Percentiles rank a stretch among this genome's conserved stretches.
Evolutionary conservation across 2,329 filamentous ascomycete species (phyloP).

Genomic region (Cladosporium sp.): DNA sequence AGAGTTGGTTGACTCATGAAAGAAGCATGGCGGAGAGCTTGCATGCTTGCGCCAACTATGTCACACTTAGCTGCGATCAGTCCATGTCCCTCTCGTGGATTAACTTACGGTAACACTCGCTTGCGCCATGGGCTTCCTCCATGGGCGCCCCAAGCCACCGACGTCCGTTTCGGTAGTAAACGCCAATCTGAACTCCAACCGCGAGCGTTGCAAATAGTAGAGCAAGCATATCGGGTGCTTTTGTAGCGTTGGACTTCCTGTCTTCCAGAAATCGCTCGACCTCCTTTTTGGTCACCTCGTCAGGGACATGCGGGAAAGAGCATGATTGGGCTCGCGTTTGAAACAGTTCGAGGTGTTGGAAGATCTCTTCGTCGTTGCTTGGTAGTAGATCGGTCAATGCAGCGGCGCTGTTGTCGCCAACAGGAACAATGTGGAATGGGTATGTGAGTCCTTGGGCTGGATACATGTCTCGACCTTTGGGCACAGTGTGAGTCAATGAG

Average conservation of each 20-base stretch:
- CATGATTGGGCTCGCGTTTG: slow-evolving; percentile 40
- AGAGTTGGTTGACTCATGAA: slow-evolving; percentile 48
- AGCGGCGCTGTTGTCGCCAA: slow-evolving; percentile 19
- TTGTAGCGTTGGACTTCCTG: slow-evolving; percentile 37
- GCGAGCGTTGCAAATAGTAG: slow-evolving; percentile 46
- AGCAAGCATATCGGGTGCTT: slow-evolving; percentile 46
- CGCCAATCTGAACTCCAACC: slow-evolving; percentile 43
- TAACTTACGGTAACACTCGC: slow-evolving; percentile 44
- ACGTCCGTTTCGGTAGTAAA: slow-evolving; percentile 39
- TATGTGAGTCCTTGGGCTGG: slow-evolving; percentile 34
- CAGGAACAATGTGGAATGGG: slow-evolving; percentile 44
- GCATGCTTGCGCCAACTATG: slow-evolving; percentile 47
- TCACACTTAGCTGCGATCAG: slow-evolving; percentile 13
- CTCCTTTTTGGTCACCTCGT: slow-evolving; percentile 40
- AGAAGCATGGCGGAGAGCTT: slow-evolving; percentile 45
- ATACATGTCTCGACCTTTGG: slow-evolving; percentile 41
- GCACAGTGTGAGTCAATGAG: slow-evolving; percentile 42
- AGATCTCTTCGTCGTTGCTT: slow-evolving; percentile 36
- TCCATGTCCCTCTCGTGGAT: neutral
- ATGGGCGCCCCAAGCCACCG: slow-evolving; percentile 37
- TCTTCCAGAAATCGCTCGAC: slow-evolving; percentile 44
- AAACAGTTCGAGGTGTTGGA: slow-evolving; percentile 39
- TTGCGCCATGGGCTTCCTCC: slow-evolving; percentile 33
- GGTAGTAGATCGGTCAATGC: slow-evolving; percentile 36
- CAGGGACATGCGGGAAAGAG: slow-evolving; percentile 43